Percentiles rank a stretch among this genome's conserved stretches.
Conservation (phyloP, 305 asterid species). For the Solanum hybrid region DNA sequence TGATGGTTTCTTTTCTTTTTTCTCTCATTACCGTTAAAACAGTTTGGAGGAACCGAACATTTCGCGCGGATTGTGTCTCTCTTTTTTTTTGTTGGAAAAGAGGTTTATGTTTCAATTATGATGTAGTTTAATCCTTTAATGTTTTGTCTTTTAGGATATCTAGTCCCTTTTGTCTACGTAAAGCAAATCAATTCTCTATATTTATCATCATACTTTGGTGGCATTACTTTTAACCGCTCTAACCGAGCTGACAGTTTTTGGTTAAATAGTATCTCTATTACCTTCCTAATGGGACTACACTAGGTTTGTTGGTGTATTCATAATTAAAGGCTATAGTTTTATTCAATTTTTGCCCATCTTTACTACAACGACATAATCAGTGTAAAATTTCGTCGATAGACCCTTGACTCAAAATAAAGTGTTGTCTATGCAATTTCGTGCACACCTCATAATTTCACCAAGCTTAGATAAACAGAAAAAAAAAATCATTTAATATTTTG, state of each 20-base stretch:
- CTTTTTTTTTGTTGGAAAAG: background rate
- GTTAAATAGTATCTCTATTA: background rate
- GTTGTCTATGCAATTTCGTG: background rate
- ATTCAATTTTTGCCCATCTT: background rate
- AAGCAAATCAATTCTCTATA: background rate
- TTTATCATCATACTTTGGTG: background rate
- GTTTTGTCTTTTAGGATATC: background rate
- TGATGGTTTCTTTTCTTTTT: background rate
- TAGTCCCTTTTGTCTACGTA: background rate
- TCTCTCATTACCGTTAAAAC: conserved; percentile 10
- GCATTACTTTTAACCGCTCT: background rate
- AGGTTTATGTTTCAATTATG: background rate
- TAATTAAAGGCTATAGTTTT: background rate
- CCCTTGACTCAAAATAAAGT: background rate
- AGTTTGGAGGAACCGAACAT: background rate
- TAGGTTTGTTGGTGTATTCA: background rate
- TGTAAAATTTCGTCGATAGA: background rate
- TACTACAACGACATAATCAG: too few relatives aligned
- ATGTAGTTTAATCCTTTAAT: background rate
- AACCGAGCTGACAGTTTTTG: background rate
- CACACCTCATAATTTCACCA: background rate
- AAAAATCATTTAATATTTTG: background rate
- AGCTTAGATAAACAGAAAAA: background rate
- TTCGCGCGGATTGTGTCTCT: background rate
- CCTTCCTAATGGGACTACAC: background rate